Percentiles rank a stretch among this genome's conserved stretches.
Evolutionary conservation across 495 filamentous ascomycete species (phyloP).

Genomic region (Staphylotrichum longicolle): DNA sequence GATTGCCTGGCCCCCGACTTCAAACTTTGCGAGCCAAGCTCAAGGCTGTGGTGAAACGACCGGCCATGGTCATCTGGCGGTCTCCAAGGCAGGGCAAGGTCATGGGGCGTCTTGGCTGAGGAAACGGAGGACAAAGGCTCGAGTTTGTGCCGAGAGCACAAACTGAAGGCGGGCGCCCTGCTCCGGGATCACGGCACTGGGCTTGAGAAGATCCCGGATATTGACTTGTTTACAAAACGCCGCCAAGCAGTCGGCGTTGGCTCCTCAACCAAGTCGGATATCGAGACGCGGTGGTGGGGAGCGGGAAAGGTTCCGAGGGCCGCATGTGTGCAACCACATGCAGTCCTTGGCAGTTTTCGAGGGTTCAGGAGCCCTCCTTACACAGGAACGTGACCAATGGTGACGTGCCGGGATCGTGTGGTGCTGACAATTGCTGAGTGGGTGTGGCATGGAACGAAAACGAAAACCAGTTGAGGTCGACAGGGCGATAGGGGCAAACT

Average conservation of each 20-base stretch:
- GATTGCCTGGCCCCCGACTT: background rate
- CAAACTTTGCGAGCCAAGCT: background rate
- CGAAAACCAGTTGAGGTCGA: slow-evolving; percentile 4
- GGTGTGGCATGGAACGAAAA: slow-evolving; percentile 3
- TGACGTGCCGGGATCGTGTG: background rate
- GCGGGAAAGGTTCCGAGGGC: slow-evolving; percentile 17
- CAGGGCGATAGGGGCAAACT: background rate
- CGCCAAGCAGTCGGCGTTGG: slow-evolving; percentile 8
- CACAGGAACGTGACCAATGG: slow-evolving; percentile 7
- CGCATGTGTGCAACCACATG: slow-evolving; percentile 13
- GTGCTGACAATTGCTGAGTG: slow-evolving; percentile 20
- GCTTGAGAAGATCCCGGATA: background rate
- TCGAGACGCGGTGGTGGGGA: slow-evolving; percentile 3
- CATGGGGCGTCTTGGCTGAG: background rate
- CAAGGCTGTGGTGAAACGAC: slow-evolving; percentile 25
- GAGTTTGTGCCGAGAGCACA: background rate
- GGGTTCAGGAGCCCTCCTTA: background rate
- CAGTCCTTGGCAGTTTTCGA: slow-evolving; percentile 8
- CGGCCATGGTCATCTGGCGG: slow-evolving; percentile 16
- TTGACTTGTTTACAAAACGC: background rate
- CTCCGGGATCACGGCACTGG: background rate
- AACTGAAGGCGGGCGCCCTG: background rate
- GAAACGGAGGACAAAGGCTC: background rate
- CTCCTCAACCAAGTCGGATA: slow-evolving; percentile 17
- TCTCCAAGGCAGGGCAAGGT: background rate